A percentile compares a stretch with the other conserved stretches of the same genome.
phyloP scores from a whole-genome alignment of 2,329 filamentous ascomycete species.

The Golovinomyces cichoracearum region DNA sequence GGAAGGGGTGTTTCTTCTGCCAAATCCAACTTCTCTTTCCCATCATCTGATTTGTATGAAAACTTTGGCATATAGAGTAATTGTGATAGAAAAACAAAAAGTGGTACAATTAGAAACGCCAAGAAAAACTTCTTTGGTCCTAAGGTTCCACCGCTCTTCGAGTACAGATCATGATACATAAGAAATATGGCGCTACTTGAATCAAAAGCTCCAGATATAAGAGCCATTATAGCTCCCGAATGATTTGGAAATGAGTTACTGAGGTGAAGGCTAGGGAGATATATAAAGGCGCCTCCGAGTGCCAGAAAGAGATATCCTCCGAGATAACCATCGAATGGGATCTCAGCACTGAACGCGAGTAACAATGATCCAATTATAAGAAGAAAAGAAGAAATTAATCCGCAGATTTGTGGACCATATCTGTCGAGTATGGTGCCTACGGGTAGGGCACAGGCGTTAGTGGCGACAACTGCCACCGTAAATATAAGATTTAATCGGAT shows the following conservation, averaged over 20 bases:
- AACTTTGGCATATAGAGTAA: constrained; percentile 45
- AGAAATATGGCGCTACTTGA: constrained; percentile 57
- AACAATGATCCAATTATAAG: constrained; percentile 43
- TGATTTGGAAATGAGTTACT: constrained; percentile 58
- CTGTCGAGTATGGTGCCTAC: constrained; percentile 65
- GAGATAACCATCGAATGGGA: constrained; percentile 51
- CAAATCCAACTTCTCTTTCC: constrained; percentile 35
- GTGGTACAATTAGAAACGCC: constrained; percentile 42
- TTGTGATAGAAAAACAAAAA: constrained; percentile 38
- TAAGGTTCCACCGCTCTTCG: constrained; percentile 29
- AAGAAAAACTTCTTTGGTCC: constrained; percentile 45
- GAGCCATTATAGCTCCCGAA: constrained; percentile 53
- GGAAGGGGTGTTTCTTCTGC: constrained; percentile 14
- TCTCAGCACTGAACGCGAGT: constrained; percentile 37
- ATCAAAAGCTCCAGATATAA: constrained; percentile 62
- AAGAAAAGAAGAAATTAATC: constrained; percentile 42
- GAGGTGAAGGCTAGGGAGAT: constrained; percentile 61
- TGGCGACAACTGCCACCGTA: constrained; percentile 64
- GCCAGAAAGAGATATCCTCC: constrained; percentile 51
- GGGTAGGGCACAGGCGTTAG: constrained; percentile 65
- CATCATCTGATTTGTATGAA: constrained; percentile 68
- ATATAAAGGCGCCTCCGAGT: constrained; percentile 55
- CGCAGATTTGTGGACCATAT: constrained; percentile 53
- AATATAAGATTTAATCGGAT: constrained; percentile 71
- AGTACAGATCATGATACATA: constrained; percentile 44